Conservation (phyloP, 2,329 filamentous ascomycete species). For the Aurifilum marmelostoma region DNA sequence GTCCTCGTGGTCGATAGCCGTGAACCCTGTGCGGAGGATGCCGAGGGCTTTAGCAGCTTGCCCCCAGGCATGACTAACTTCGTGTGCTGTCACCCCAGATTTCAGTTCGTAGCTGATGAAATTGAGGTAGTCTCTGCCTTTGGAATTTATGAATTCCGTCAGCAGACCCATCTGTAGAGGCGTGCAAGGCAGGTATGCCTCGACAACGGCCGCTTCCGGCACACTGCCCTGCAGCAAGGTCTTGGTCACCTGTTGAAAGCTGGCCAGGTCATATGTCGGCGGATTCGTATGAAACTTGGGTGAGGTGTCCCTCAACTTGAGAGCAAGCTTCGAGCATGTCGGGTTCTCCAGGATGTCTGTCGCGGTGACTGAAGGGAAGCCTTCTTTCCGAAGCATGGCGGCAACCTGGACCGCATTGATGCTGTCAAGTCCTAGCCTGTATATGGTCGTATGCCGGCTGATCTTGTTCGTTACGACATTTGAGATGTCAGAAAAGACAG, state of each 20-base stretch:
- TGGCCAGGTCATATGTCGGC: constrained; percentile 43
- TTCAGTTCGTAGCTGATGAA: constrained; percentile 60
- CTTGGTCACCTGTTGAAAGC: constrained; percentile 42
- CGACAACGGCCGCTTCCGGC: constrained; percentile 42
- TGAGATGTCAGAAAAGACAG: constrained; percentile 63
- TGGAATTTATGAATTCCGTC: constrained; percentile 69
- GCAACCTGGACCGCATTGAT: constrained; percentile 85
- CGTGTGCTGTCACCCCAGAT: constrained; percentile 40
- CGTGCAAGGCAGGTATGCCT: constrained; percentile 75
- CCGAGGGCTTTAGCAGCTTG: constrained; percentile 58
- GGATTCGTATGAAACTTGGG: not conserved
- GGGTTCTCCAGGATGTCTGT: constrained; percentile 73
- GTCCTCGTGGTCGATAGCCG: constrained; percentile 60
- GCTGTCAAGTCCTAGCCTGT: constrained; percentile 87
- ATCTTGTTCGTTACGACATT: constrained; percentile 55
- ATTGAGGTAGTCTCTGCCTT: constrained; percentile 76
- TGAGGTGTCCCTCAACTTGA: not conserved
- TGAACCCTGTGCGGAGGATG: constrained; percentile 78
- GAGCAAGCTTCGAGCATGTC: constrained; percentile 47
- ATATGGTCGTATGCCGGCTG: constrained; percentile 69
- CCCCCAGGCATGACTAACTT: constrained; percentile 63
- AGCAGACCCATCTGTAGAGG: constrained; percentile 80
- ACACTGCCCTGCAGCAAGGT: constrained; percentile 35
- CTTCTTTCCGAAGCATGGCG: constrained; percentile 62
- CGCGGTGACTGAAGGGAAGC: constrained; percentile 59